Evolutionary conservation across 1,139 yeast genomes (phyloP).

Genomic region (Yamadazyma triangularis): DNA sequence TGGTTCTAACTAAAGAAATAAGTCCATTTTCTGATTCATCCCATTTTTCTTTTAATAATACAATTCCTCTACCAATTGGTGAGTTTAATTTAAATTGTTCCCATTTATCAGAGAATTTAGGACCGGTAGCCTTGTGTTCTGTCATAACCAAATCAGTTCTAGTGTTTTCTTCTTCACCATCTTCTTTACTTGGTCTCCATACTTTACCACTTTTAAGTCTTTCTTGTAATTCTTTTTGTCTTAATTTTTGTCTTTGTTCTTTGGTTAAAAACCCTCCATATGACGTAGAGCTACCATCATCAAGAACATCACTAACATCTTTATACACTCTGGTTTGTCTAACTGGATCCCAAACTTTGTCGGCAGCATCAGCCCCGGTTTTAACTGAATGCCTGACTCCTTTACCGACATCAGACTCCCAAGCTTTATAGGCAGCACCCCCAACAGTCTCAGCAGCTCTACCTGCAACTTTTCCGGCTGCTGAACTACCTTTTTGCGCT

Average conservation of each 20-base stretch:
- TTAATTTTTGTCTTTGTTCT: constrained; percentile 73
- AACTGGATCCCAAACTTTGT: constrained; percentile 90
- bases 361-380: constrained; percentile 76
- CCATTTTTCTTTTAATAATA: constrained; percentile 67
- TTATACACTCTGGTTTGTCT: constrained; percentile 87
- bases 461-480: constrained; percentile 77
- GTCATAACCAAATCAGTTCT: constrained; percentile 60
- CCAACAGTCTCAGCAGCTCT: constrained; percentile 96
- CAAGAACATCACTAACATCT: constrained; percentile 83
- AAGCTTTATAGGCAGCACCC: constrained; percentile 81
- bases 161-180: constrained; percentile 83
- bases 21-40: constrained; percentile 96
- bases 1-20: constrained; percentile 73
- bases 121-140: constrained; percentile 69
- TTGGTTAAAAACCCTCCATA: constrained; percentile 93
- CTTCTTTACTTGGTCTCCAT: constrained; percentile 63
- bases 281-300: constrained; percentile 82
- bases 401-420: constrained; percentile 95
- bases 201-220: constrained; percentile 50
- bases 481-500: constrained; percentile 77
- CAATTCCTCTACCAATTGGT: constrained; percentile 62
- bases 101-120: constrained; percentile 66
- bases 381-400: constrained; percentile 80
- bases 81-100: constrained; percentile 65
- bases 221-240: constrained; percentile 58